Conservation (phyloP, 73 alveolate species). For the Tetrahymena borealis region DNA sequence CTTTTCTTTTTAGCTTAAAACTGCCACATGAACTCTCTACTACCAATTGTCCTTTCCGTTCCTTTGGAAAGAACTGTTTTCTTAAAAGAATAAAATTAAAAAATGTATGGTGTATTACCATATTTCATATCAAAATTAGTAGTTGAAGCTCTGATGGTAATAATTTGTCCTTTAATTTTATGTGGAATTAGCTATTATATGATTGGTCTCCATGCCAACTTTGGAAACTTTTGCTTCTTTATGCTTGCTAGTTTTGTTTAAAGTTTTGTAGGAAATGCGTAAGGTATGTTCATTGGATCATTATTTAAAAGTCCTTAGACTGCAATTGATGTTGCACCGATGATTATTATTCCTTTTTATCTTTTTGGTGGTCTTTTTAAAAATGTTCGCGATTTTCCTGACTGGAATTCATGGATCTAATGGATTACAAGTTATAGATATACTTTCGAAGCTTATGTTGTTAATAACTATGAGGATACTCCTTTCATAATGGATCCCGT, state of each 20-base stretch:
- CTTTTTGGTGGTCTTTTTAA: constrained; percentile 63
- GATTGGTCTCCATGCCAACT: neutral
- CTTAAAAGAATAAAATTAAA: constrained; percentile 48
- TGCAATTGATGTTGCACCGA: constrained; percentile 46
- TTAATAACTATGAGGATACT: constrained; percentile 41
- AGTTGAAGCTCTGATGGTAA: constrained; percentile 20
- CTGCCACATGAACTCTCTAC: constrained; percentile 34
- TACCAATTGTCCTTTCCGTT: constrained; percentile 40
- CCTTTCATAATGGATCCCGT: neutral
- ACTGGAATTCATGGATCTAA: constrained; percentile 63
- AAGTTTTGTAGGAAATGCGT: constrained; percentile 21
- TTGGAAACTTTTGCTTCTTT: neutral
- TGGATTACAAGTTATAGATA: constrained; percentile 62
- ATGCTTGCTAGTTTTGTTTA: neutral
- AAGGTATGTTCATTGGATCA: constrained; percentile 57
- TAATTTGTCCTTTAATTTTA: neutral
- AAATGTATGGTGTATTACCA: constrained; percentile 47
- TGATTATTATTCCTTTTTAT: constrained; percentile 51
- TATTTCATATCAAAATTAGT: constrained; percentile 53
- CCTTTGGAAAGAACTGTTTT: constrained; percentile 71
- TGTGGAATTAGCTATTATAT: neutral
- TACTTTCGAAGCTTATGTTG: constrained; percentile 49
- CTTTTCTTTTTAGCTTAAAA: constrained; percentile 52
- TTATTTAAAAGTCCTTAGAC: constrained; percentile 40
- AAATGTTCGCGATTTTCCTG: constrained; percentile 39